phyloP scores from a whole-genome alignment of 192 early-diverging fungal genomes.

The Coemansia sp. region DNA sequence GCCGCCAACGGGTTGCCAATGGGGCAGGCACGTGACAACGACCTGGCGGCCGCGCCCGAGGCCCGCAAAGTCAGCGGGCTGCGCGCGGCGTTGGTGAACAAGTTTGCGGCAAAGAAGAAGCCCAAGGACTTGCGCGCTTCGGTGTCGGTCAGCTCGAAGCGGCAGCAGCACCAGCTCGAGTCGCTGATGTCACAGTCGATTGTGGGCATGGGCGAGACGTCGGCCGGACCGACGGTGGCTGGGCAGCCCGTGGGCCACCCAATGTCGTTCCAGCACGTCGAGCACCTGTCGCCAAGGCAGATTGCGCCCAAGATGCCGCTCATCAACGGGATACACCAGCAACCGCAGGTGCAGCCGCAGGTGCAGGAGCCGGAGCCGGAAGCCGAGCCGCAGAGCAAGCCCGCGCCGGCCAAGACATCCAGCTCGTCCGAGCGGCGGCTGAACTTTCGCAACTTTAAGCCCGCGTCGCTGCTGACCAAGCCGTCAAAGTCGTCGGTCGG shows the following conservation, averaged over 20 bases:
- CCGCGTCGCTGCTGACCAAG: constrained; percentile 34
- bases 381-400: neutral
- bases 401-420: neutral
- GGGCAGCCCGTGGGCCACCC: constrained; percentile 45
- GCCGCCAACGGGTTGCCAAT: constrained; percentile 33
- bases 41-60: neutral
- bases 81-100: constrained; percentile 38
- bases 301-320: constrained; percentile 38
- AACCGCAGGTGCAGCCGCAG: too few relatives aligned
- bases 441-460: constrained; percentile 43
- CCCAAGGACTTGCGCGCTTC: constrained; percentile 27
- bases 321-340: constrained; percentile 14
- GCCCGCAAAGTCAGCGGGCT: constrained; percentile 31
- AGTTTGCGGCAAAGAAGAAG: constrained; percentile 44
- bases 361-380: neutral
- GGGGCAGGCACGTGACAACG: constrained; percentile 5
- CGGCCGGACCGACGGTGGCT: constrained; percentile 25
- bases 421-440: constrained; percentile 19
- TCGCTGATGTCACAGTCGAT: constrained; percentile 33
- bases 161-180: constrained; percentile 50
- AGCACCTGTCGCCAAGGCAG: constrained; percentile 43
- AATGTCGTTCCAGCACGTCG: constrained; percentile 48
- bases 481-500: constrained; percentile 18
- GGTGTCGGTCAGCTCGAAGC: constrained; percentile 31
- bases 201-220: constrained; percentile 1